A percentile compares a stretch with the other conserved stretches of the same genome.
Evolutionary conservation across 2,329 filamentous ascomycete genomes (phyloP).

Genomic region (Trichoderma atrobrunneum): DNA sequence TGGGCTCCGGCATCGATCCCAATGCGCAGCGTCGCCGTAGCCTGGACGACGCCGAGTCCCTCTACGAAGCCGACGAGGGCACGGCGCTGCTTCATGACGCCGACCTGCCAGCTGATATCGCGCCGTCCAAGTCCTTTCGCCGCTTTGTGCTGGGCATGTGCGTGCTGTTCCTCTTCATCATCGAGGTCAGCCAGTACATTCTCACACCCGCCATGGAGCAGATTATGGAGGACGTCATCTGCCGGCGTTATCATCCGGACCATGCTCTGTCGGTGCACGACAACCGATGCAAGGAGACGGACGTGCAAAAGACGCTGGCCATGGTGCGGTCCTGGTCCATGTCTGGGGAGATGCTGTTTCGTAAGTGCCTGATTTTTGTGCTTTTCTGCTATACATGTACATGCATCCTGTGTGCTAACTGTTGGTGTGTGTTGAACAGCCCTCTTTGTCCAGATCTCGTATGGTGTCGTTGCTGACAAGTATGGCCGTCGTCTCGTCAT

Average conservation of each 20-base stretch:
- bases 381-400: background rate
- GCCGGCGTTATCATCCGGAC: constrained; percentile 46
- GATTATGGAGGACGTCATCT: constrained; percentile 54
- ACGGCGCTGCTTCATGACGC: constrained; percentile 25
- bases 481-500: constrained; percentile 44
- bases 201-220: constrained; percentile 45
- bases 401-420: background rate
- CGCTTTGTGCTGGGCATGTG: constrained; percentile 34
- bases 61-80: constrained; percentile 20
- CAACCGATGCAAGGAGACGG: constrained; percentile 46
- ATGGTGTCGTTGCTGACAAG: constrained; percentile 46
- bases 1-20: background rate
- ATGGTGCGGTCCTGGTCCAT: constrained; percentile 48
- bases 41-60: background rate
- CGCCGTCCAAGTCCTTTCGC: constrained; percentile 29
- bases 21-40: background rate
- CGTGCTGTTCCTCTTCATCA: constrained; percentile 41
- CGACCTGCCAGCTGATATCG: constrained; percentile 22
- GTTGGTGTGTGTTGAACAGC: constrained; percentile 26
- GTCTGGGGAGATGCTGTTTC: constrained; percentile 47
- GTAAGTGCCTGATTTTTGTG: constrained; percentile 27
- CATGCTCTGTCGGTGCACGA: constrained; percentile 37
- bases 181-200: constrained; percentile 41
- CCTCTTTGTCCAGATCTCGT: constrained; percentile 45
- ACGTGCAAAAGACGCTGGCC: constrained; percentile 51